Conservation (phyloP, 164 flowering plant genomes). For the Buxus sempervirens region DNA sequence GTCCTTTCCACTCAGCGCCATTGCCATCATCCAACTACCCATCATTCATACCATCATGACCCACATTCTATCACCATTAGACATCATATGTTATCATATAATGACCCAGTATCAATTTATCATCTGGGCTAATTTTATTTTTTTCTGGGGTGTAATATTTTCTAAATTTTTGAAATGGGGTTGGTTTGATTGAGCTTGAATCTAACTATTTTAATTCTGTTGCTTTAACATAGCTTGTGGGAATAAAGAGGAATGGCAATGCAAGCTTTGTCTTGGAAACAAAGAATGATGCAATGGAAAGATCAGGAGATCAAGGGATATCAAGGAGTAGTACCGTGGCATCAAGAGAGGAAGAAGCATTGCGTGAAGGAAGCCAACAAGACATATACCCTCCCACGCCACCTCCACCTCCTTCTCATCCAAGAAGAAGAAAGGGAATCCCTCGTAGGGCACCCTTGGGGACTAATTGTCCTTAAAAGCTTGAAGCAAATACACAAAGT, state of each 20-base stretch:
- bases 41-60: conserved; percentile 1
- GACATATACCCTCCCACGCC: conserved; percentile 62
- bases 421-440: conserved; percentile 84
- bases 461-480: conserved; percentile 19
- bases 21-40: conserved; percentile 6
- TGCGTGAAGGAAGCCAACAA: conserved; percentile 53
- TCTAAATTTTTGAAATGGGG: conserved; percentile 3
- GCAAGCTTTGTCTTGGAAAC: conserved; percentile 55
- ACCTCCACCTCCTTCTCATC: conserved; percentile 52
- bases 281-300: conserved; percentile 36
- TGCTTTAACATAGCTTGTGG: conserved; percentile 47
- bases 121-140: neutral
- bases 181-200: neutral
- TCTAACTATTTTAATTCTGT: conserved; percentile 2
- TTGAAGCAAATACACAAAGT: too few species aligned
- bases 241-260: conserved; percentile 69
- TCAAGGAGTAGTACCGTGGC: conserved; percentile 19
- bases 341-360: conserved; percentile 42
- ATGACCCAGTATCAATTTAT: neutral
- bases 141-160: neutral
- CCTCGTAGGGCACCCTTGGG: conserved; percentile 89
- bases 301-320: conserved; percentile 42
- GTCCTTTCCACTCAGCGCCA: conserved; percentile 5
- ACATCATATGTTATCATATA: too few species aligned
- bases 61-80: conserved; percentile 14